Evolutionary conservation across 352 stramenopile species (phyloP).

Genomic region (Phytophthora europaea): DNA sequence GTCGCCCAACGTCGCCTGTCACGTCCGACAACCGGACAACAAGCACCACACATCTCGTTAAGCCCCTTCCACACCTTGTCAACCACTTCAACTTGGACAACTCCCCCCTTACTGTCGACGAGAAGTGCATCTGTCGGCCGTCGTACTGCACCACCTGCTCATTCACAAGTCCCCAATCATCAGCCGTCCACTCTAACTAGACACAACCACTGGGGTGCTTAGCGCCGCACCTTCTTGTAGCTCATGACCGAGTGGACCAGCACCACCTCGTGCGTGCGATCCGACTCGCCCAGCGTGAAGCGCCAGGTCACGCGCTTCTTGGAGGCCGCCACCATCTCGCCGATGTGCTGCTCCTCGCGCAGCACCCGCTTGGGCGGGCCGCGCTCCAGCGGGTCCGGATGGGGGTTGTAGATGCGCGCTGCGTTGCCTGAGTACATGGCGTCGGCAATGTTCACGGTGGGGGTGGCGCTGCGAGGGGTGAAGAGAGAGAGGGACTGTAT

Average conservation of each 20-base stretch:
- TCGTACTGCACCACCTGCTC: conserved; percentile 80
- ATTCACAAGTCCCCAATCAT: conserved; percentile 3
- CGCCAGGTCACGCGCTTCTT: conserved; percentile 89
- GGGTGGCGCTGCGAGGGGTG: not conserved
- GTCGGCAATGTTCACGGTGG: not conserved
- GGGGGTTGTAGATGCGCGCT: conserved; percentile 77
- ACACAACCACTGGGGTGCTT: not conserved
- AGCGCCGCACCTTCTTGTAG: conserved; percentile 77
- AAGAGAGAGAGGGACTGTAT: not conserved
- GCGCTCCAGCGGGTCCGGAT: conserved; percentile 71
- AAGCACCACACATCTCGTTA: conserved; percentile 10
- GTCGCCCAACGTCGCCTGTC: conserved; percentile 73
- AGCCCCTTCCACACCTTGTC: conserved; percentile 4
- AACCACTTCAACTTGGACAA: conserved; percentile 12
- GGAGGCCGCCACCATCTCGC: conserved; percentile 80
- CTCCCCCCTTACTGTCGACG: conserved; percentile 58
- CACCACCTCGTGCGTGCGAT: conserved; percentile 80
- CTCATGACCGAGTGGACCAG: conserved; percentile 87
- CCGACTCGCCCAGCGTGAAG: conserved; percentile 82
- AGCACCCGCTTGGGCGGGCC: conserved; percentile 78
- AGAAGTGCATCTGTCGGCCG: conserved; percentile 86
- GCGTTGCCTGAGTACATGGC: conserved; percentile 70
- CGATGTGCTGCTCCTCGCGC: conserved; percentile 82
- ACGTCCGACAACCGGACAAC: conserved; percentile 21
- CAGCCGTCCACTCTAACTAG: conserved; percentile 12